These are phyloP conservation scores for Cytospora leucostoma DNA, from an alignment of 2,329 filamentous ascomycete species.

Conservation along the genomic window DNA sequence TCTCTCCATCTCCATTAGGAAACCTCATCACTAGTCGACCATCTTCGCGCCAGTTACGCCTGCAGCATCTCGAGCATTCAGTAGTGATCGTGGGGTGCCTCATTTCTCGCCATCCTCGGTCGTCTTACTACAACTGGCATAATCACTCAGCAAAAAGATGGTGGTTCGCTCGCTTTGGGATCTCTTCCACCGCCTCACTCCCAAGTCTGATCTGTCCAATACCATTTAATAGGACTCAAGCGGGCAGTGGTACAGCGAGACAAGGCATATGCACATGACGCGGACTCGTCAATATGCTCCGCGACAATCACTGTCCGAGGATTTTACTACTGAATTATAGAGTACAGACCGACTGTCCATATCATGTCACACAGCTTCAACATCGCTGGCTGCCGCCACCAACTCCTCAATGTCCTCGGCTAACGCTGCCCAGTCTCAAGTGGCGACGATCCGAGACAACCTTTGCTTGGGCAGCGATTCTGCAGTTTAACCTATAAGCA, in stretches of 20 bases:
- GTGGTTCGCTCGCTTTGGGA: neutral
- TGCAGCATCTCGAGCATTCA: neutral
- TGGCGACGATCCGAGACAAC: neutral
- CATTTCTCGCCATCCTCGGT: neutral
- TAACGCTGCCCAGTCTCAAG: too few species aligned
- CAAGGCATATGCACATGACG: neutral
- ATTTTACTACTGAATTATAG: too few species aligned
- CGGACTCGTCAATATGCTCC: too few species aligned
- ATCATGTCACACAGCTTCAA: too few species aligned
- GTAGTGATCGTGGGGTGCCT: neutral
- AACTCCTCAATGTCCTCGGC: neutral
- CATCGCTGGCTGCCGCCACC: neutral
- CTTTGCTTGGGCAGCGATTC: neutral
- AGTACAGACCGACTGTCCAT: too few species aligned
- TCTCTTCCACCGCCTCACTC: neutral
- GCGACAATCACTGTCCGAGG: too few species aligned
- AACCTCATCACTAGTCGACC: neutral
- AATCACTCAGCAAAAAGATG: neutral
- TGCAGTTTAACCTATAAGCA: neutral
- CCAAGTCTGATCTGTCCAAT: neutral
- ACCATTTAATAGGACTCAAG: neutral
- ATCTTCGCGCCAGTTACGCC: conserved; percentile 1
- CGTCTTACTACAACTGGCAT: neutral
- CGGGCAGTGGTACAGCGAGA: neutral
- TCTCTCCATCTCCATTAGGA: neutral